phyloP scores from a whole-genome alignment of 352 stramenopile species.

The Phytophthora kernoviae region DNA sequence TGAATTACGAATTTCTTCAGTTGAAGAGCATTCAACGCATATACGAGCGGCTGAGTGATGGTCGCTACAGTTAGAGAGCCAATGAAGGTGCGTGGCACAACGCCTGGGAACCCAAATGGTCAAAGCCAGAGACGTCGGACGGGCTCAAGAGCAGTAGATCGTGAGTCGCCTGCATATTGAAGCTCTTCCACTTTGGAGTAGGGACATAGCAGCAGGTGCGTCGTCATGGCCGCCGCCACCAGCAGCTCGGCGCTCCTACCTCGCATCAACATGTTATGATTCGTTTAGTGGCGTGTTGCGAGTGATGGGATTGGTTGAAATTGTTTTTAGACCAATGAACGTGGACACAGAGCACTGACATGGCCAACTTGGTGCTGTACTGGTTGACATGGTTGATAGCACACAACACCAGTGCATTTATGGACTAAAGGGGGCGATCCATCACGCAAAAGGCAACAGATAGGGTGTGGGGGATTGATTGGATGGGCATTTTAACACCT shows the following conservation, averaged over 20 bases:
- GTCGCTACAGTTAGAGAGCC: constrained; percentile 76
- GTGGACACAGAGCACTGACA: too few relatives aligned
- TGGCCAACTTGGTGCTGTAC: too few relatives aligned
- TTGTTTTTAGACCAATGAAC: too few relatives aligned
- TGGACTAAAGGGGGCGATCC: too few relatives aligned
- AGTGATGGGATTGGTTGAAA: too few relatives aligned
- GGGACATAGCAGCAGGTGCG: constrained; percentile 62
- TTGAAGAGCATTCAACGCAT: constrained; percentile 24
- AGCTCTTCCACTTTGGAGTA: constrained; percentile 97
- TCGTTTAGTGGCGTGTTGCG: too few relatives aligned
- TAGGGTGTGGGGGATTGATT: too few relatives aligned
- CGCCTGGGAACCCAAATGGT: constrained; percentile 98
- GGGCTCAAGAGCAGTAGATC: constrained; percentile 91
- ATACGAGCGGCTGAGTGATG: constrained; percentile 49
- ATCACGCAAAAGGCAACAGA: too few relatives aligned
- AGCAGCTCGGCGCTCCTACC: constrained; percentile 42
- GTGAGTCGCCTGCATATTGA: constrained; percentile 98
- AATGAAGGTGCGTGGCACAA: constrained; percentile 98
- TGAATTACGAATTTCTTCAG: constrained; percentile 65
- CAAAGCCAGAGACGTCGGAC: constrained; percentile 73
- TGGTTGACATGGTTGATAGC: too few relatives aligned
- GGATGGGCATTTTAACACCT: too few relatives aligned
- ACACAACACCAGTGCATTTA: too few relatives aligned
- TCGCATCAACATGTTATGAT: constrained; percentile 24
- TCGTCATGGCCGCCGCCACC: constrained; percentile 39